A percentile compares a stretch with the other conserved stretches of the same genome.
These are phyloP conservation scores for Phycomyces nitens DNA, from an alignment of 192 early-diverging fungal genomes.

Conservation along the genomic window DNA sequence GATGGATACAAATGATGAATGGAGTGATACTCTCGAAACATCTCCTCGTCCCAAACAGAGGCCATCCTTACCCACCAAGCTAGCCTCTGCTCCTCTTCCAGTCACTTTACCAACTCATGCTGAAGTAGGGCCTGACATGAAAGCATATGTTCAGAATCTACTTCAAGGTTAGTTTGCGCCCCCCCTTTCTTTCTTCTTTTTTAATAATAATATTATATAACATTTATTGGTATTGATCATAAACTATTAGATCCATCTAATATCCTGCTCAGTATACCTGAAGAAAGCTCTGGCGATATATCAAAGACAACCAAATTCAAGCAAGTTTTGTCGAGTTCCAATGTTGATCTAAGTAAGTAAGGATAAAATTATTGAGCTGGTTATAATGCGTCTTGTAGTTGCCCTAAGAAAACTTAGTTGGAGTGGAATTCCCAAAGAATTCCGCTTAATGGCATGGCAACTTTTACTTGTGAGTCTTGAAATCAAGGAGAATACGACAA, in stretches of 20 bases:
- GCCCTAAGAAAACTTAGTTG: slow-evolving; percentile 84
- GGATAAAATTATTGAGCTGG: neutral
- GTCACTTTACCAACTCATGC: too few species aligned
- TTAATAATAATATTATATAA: too few species aligned
- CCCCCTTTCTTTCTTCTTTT: too few species aligned
- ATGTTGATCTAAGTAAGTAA: slow-evolving; percentile 64
- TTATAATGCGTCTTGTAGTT: slow-evolving; percentile 20
- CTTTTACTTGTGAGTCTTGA: slow-evolving; percentile 75
- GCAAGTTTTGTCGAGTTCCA: slow-evolving; percentile 46
- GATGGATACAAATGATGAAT: slow-evolving; percentile 42
- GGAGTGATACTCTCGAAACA: slow-evolving; percentile 34
- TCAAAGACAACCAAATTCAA: slow-evolving; percentile 46
- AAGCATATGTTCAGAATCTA: too few species aligned
- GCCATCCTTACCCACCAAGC: neutral
- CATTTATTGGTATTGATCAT: too few species aligned
- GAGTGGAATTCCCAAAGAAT: slow-evolving; percentile 87
- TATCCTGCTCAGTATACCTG: slow-evolving; percentile 11
- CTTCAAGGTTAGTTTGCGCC: too few species aligned
- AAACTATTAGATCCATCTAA: slow-evolving; percentile 32
- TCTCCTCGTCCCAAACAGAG: neutral
- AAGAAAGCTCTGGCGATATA: slow-evolving; percentile 17
- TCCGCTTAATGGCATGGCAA: slow-evolving; percentile 89
- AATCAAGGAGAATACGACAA: too few species aligned
- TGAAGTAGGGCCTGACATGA: too few species aligned
- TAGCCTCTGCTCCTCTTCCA: too few species aligned